phyloP scores from a whole-genome alignment of 1,139 yeast genomes.

The Wickerhamomyces sp. region DNA sequence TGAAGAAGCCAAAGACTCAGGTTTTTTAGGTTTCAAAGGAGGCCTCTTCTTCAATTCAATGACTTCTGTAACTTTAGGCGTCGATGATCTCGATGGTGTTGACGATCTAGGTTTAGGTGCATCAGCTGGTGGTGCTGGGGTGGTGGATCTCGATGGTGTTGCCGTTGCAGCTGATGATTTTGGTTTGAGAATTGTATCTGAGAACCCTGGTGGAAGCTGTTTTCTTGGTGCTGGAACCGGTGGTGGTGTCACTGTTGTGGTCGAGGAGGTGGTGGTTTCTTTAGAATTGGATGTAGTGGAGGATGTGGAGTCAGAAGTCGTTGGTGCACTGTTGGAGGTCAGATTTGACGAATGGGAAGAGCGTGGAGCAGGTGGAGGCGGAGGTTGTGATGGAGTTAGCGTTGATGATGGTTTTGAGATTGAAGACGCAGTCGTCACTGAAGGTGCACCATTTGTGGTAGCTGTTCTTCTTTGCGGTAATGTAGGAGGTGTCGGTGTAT shows the following conservation, averaged over 20 bases:
- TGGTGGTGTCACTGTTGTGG: slow-evolving; percentile 10
- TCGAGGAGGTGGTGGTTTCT: slow-evolving; percentile 16
- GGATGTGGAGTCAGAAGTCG: too few relatives aligned
- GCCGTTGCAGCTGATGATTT: too few relatives aligned
- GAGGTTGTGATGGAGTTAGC: slow-evolving; percentile 6
- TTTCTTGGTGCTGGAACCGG: slow-evolving; percentile 20
- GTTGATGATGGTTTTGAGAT: neutral
- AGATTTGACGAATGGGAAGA: too few relatives aligned
- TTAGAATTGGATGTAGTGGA: neutral
- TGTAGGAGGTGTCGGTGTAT: slow-evolving; percentile 6
- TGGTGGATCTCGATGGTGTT: slow-evolving; percentile 17
- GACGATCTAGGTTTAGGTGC: neutral
- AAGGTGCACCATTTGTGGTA: slow-evolving; percentile 1
- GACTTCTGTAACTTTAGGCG: slow-evolving; percentile 1
- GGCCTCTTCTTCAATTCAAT: slow-evolving; percentile 5
- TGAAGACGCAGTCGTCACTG: slow-evolving; percentile 4
- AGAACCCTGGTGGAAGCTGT: slow-evolving; percentile 22
- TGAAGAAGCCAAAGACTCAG: slow-evolving; percentile 17
- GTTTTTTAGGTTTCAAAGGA: slow-evolving; percentile 13
- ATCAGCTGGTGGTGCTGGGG: slow-evolving; percentile 18
- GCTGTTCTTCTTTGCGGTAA: slow-evolving; percentile 24
- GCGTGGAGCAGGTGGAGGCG: slow-evolving; percentile 11
- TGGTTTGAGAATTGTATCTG: slow-evolving; percentile 19
- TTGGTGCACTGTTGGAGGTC: too few relatives aligned
- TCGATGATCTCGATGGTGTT: slow-evolving; percentile 2